phyloP scores from a whole-genome alignment of 2,329 filamentous ascomycete genomes.

The Escovopsis sp. region DNA sequence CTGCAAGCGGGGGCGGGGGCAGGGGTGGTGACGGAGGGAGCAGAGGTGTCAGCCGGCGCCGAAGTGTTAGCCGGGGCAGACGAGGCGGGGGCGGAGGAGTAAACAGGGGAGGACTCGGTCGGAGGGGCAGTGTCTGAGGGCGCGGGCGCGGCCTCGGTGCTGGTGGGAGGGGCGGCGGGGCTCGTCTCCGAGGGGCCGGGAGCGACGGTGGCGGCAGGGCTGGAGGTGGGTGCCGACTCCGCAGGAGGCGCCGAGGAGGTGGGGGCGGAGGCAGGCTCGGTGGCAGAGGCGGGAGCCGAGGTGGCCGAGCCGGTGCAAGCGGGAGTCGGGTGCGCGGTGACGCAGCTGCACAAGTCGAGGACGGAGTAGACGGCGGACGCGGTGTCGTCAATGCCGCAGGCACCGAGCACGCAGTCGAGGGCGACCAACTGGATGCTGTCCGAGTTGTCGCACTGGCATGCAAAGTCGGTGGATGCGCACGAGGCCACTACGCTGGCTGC shows the following conservation, averaged over 20 bases:
- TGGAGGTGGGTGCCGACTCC: too few species aligned
- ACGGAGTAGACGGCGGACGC: slow-evolving; percentile 11
- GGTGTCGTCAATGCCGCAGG: slow-evolving; percentile 9
- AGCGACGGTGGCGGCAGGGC: too few species aligned
- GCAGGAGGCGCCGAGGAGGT: background rate
- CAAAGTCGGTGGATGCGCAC: slow-evolving; percentile 7
- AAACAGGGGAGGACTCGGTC: too few species aligned
- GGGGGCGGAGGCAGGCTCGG: background rate
- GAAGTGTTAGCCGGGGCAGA: too few species aligned
- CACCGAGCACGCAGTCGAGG: slow-evolving; percentile 11
- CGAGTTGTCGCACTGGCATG: slow-evolving; percentile 8
- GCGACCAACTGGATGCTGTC: slow-evolving; percentile 7
- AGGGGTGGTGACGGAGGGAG: too few species aligned
- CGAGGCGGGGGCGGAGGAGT: too few species aligned
- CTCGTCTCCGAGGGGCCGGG: too few species aligned
- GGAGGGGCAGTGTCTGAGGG: too few species aligned
- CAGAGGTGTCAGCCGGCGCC: too few species aligned
- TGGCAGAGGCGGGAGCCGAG: background rate
- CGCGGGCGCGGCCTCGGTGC: too few species aligned
- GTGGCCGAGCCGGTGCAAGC: slow-evolving; percentile 3
- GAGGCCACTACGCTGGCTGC: slow-evolving; percentile 5
- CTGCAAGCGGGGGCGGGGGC: too few species aligned
- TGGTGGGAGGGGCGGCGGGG: background rate
- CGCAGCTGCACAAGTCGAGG: slow-evolving; percentile 11
- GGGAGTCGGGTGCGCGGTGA: slow-evolving; percentile 8